A percentile compares a stretch with the other conserved stretches of the same genome.
Conservation (phyloP, 2,329 filamentous ascomycete genomes). For the Exophiala calicioides region DNA sequence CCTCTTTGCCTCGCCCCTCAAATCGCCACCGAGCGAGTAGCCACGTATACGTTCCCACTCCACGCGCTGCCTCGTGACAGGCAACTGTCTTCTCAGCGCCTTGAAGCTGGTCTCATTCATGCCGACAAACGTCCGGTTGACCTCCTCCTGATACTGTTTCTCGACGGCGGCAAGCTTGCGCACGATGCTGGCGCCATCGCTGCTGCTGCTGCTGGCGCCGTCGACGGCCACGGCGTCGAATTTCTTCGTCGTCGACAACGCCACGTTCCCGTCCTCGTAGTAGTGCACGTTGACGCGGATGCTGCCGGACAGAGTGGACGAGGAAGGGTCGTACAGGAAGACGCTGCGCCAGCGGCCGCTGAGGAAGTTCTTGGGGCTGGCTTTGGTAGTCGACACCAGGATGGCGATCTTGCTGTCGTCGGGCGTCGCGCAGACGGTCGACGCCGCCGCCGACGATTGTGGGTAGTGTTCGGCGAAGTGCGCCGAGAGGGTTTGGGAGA, state of each 20-base stretch:
- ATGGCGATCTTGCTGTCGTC: conserved; percentile 73
- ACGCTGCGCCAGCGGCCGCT: conserved; percentile 94
- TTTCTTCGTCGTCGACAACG: conserved; percentile 80
- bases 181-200: conserved; percentile 65
- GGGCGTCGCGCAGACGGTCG: conserved; percentile 58
- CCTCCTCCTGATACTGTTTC: conserved; percentile 92
- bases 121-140: conserved; percentile 85
- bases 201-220: conserved; percentile 54
- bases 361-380: conserved; percentile 98
- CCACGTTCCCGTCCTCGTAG: conserved; percentile 98
- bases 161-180: conserved; percentile 77
- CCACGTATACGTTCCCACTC: conserved; percentile 98
- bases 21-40: conserved; percentile 68
- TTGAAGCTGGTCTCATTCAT: conserved; percentile 96
- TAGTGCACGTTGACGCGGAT: conserved; percentile 97
- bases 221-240: conserved; percentile 19
- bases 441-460: conserved; percentile 76
- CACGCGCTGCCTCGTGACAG: conserved; percentile 96
- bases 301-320: conserved; percentile 68
- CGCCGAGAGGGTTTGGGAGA: conserved; percentile 71
- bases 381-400: conserved; percentile 90
- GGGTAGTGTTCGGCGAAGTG: conserved; percentile 90
- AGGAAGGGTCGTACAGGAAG: conserved; percentile 75
- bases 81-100: conserved; percentile 84
- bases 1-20: conserved; percentile 25